Evolutionary conservation across 805 yeast species (phyloP), one percentile per base, ranked within the genome.

Genomic region (Ogataea nonfermentans): DNA sequence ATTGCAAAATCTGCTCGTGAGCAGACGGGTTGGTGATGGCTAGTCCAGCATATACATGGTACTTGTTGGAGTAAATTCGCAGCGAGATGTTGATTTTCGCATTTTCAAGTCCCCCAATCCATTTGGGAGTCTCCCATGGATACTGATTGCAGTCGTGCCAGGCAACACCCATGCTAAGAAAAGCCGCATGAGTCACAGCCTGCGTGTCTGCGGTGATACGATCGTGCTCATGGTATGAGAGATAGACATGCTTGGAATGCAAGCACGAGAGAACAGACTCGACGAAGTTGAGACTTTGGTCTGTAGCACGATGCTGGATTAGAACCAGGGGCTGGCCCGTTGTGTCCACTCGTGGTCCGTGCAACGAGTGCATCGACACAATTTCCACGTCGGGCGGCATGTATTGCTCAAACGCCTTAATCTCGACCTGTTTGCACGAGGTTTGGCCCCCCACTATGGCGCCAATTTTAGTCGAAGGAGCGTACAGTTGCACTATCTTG

Each of bases 361-460:
- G 99, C 46, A 93, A 68, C 0, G 97, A 89, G 59, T 93, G 99
- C 16, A 95, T 74, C 2, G 95, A 76, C 9, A 93, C 77, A 17
- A 93, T 91, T 31, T 86, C 84, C 4, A 79, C 82, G 63, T 93
- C 98, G 0, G 53, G 43, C 0, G 98, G 97, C 23, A 88, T 60
- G 49, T 74, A 65, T 31, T 69, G 67, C 52, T 89, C 96, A 59
- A 93, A 86, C 0, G 97, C 96, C 11, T 64, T 70, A 19, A 93
- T 83, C 57, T 93, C 99, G 0, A 95, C 95, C 17, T 77, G 81
- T 56, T 93, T 93, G 64, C 98, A 91, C 8, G 96, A 85, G 0
- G 99, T 90, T 63, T 93, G 99, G 6, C 99, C 99, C n/a, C 98
- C 99, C 4, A 93, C 95, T 29, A 90, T 78, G 3, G 95, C 84